Evolutionary conservation across 768 basidiomycete genomes (phyloP).

Genomic region (Lactarius evosmus): DNA sequence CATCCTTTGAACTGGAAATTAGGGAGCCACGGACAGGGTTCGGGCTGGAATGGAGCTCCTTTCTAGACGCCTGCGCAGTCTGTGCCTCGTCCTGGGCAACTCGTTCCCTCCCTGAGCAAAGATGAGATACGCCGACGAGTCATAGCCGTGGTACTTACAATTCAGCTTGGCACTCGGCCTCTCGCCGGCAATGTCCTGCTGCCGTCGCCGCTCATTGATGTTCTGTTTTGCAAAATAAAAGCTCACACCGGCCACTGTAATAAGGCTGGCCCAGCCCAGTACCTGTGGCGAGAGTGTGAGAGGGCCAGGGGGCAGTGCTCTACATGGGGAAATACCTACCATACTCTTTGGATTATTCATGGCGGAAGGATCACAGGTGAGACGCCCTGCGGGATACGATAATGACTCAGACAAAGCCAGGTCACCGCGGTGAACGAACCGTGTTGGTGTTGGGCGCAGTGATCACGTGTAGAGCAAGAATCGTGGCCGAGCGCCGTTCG

Average conservation of each 20-base stretch:
- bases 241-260: slow-evolving; percentile 39
- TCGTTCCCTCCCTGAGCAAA: slow-evolving; percentile 16
- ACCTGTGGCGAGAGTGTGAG: slow-evolving; percentile 25
- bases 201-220: slow-evolving; percentile 38
- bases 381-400: not conserved
- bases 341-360: slow-evolving; percentile 26
- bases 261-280: slow-evolving; percentile 37
- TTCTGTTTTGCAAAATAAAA: slow-evolving; percentile 39
- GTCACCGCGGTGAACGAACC: too few species aligned
- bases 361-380: too few species aligned
- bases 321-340: slow-evolving; percentile 7
- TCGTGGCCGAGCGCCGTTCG: not conserved
- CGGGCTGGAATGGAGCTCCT: not conserved
- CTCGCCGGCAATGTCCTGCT: slow-evolving; percentile 34
- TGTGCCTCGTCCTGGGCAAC: slow-evolving; percentile 10
- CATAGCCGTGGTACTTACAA: slow-evolving; percentile 29
- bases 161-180: slow-evolving; percentile 37
- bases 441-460: not conserved
- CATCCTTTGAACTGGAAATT: not conserved
- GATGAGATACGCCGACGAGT: not conserved
- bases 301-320: not conserved
- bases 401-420: not conserved
- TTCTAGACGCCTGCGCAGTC: slow-evolving; percentile 6
- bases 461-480: not conserved
- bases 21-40: not conserved